Percentiles rank a stretch among this genome's conserved stretches.
Evolutionary conservation across 2,329 filamentous ascomycete species (phyloP).

Genomic region (Metarhizium sp.): DNA sequence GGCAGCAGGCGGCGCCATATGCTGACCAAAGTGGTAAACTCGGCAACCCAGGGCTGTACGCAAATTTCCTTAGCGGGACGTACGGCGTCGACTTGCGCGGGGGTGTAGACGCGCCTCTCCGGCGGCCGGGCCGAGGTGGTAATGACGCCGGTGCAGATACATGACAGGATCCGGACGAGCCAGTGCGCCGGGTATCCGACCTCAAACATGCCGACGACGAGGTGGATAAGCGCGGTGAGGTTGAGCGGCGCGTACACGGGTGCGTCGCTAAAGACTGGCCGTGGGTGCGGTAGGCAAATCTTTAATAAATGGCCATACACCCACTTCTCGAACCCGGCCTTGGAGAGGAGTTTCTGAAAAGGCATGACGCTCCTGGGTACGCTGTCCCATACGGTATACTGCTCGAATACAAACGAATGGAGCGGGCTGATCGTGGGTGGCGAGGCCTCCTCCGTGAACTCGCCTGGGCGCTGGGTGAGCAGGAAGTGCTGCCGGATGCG

Average conservation of each 20-base stretch:
- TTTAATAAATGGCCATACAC: constrained; percentile 15
- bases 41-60: not conserved
- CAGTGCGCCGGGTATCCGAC: constrained; percentile 19
- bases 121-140: constrained; percentile 14
- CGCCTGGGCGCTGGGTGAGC: constrained; percentile 4
- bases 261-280: constrained; percentile 5
- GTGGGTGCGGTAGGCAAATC: constrained; percentile 14
- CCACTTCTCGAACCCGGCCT: constrained; percentile 14
- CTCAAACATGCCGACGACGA: constrained; percentile 11
- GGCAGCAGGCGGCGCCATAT: not conserved
- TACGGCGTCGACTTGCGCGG: not conserved
- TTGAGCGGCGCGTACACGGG: constrained; percentile 17
- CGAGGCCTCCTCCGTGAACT: not conserved
- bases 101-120: constrained; percentile 4
- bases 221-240: constrained; percentile 11
- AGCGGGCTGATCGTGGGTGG: not conserved
- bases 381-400: constrained; percentile 13
- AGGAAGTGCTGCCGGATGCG: constrained; percentile 16
- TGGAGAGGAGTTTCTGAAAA: constrained; percentile 8
- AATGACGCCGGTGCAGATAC: constrained; percentile 10
- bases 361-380: not conserved
- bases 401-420: constrained; percentile 8
- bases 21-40: not conserved
- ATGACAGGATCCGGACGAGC: constrained; percentile 12
- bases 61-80: not conserved